These are phyloP conservation scores for Rossbeevera mucosa DNA, from an alignment of 768 basidiomycete species.

Conservation along the genomic window DNA sequence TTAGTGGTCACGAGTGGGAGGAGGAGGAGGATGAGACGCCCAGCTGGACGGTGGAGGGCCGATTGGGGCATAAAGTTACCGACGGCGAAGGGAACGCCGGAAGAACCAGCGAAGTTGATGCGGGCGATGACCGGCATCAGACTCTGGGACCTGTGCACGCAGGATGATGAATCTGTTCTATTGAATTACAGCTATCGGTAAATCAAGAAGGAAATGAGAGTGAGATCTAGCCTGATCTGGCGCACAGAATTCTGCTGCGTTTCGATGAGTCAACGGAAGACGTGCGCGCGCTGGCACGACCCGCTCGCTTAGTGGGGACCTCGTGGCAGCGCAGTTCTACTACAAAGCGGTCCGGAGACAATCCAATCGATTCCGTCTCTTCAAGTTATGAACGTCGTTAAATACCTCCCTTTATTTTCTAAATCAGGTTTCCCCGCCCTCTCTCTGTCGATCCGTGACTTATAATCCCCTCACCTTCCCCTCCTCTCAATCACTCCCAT, in stretches of 20 bases:
- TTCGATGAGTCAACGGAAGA: conserved; percentile 17
- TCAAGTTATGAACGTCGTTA: conserved; percentile 3
- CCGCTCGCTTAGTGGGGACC: conserved; percentile 19
- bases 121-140: conserved; percentile 19
- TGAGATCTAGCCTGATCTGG: conserved; percentile 22
- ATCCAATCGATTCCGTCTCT: conserved; percentile 15
- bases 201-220: conserved; percentile 24
- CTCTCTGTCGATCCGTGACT: conserved; percentile 23
- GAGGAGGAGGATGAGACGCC: neutral
- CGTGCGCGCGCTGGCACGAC: conserved; percentile 17
- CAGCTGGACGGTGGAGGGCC: conserved; percentile 8
- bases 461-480: conserved; percentile 19
- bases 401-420: neutral
- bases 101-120: conserved; percentile 23
- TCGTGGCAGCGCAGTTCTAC: conserved; percentile 24
- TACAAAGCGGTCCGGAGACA: conserved; percentile 20
- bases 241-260: conserved; percentile 5
- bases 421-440: conserved; percentile 17
- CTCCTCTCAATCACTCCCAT: conserved; percentile 36
- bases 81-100: conserved; percentile 23
- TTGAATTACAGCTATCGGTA: conserved; percentile 24
- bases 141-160: conserved; percentile 9
- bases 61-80: conserved; percentile 27
- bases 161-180: conserved; percentile 13
- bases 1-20: neutral